phyloP scores from a whole-genome alignment of 495 filamentous ascomycete genomes.

The Chaetomidium leptoderma region DNA sequence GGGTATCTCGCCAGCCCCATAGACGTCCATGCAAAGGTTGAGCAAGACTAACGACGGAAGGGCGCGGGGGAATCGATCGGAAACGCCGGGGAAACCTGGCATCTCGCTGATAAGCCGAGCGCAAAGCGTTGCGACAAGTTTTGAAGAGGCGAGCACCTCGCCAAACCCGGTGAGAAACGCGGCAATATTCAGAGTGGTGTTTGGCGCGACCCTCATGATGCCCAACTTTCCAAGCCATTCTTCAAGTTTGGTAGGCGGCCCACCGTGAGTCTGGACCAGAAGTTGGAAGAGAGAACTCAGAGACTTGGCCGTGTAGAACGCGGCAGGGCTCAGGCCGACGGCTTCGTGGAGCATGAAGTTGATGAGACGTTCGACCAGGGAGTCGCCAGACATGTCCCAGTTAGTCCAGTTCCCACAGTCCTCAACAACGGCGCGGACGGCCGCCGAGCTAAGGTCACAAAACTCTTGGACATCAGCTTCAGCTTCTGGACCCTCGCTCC shows the following conservation, averaged over 20 bases:
- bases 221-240: conserved; percentile 39
- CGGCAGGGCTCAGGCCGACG: conserved; percentile 28
- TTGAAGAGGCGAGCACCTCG: conserved; percentile 43
- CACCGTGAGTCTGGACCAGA: conserved; percentile 37
- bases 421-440: conserved; percentile 50
- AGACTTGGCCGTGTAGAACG: conserved; percentile 50
- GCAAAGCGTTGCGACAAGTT: conserved; percentile 43
- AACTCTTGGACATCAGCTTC: conserved; percentile 60
- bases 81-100: conserved; percentile 34
- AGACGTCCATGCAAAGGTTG: conserved; percentile 43
- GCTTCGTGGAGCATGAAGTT: conserved; percentile 36
- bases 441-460: conserved; percentile 51
- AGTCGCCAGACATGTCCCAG: conserved; percentile 22
- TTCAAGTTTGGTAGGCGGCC: conserved; percentile 34
- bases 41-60: conserved; percentile 42
- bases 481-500: conserved; percentile 40
- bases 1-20: conserved; percentile 40
- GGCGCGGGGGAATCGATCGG: conserved; percentile 30
- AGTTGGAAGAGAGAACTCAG: conserved; percentile 41
- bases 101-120: conserved; percentile 54
- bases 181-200: conserved; percentile 45
- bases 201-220: conserved; percentile 37
- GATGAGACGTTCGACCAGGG: conserved; percentile 35
- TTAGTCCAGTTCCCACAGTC: conserved; percentile 31
- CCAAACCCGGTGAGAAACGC: conserved; percentile 54